These are phyloP conservation scores for Verticillium nubilum DNA, from an alignment of 2,329 filamentous ascomycete species.

Conservation along the genomic window DNA sequence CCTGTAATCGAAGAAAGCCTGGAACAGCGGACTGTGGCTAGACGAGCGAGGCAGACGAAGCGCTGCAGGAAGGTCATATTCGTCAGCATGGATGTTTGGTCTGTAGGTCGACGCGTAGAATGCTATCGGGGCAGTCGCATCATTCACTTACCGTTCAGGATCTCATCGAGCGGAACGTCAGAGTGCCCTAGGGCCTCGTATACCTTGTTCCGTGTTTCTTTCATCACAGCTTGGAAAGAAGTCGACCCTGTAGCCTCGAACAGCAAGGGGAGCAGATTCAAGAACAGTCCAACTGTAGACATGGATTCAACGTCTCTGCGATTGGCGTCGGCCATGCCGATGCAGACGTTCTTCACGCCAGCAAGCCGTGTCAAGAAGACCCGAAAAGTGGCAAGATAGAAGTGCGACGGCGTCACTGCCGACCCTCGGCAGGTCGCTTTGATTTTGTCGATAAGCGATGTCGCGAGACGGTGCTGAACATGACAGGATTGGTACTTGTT, in stretches of 20 bases:
- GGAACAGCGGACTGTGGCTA: constrained; percentile 37
- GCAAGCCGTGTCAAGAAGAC: constrained; percentile 16
- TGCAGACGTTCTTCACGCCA: constrained; percentile 31
- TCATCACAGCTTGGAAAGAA: constrained; percentile 16
- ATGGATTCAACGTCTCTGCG: background rate
- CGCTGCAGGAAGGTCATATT: constrained; percentile 14
- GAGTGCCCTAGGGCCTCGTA: constrained; percentile 31
- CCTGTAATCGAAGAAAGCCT: constrained; percentile 38
- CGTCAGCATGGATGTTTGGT: too few relatives aligned
- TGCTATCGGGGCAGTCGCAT: background rate
- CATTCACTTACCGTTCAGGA: constrained; percentile 26
- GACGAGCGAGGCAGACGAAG: constrained; percentile 29
- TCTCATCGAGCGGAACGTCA: constrained; percentile 36
- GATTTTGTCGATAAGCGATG: background rate
- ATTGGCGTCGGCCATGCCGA: constrained; percentile 36
- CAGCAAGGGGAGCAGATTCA: constrained; percentile 39
- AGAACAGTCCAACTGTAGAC: constrained; percentile 29
- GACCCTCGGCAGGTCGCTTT: background rate
- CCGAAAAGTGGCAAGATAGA: constrained; percentile 36
- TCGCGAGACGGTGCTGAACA: background rate
- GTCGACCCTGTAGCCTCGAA: constrained; percentile 17
- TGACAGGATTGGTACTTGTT: background rate
- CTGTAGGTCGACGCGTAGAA: too few relatives aligned
- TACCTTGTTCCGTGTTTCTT: constrained; percentile 17
- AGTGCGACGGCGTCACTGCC: constrained; percentile 32